A percentile compares a stretch with the other conserved stretches of the same genome.
These are phyloP conservation scores for Zygosaccharomyces sapae DNA, from an alignment of 1,139 yeast species.

Conservation along the genomic window DNA sequence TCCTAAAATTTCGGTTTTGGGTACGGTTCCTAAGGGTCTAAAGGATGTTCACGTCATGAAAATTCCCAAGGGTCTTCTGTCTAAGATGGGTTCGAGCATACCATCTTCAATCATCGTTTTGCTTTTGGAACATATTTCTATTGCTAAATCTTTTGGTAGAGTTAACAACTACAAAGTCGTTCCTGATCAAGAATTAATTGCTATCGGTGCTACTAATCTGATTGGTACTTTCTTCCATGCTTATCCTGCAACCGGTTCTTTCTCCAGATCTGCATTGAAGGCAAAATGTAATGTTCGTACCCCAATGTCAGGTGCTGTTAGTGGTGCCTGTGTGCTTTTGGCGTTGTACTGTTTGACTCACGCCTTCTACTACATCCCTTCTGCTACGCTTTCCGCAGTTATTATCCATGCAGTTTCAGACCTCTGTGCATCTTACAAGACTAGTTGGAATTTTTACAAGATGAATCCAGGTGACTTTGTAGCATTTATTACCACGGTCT, in stretches of 20 bases:
- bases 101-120: slow-evolving; percentile 83
- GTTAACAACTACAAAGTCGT: slow-evolving; percentile 83
- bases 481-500: slow-evolving; percentile 70
- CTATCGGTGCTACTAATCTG: slow-evolving; percentile 87
- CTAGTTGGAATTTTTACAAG: slow-evolving; percentile 71
- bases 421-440: slow-evolving; percentile 67
- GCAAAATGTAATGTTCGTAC: slow-evolving; percentile 95
- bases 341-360: slow-evolving; percentile 81
- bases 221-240: slow-evolving; percentile 90
- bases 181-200: slow-evolving; percentile 92
- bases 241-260: slow-evolving; percentile 95
- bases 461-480: slow-evolving; percentile 72
- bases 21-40: slow-evolving; percentile 78
- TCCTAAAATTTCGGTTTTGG: slow-evolving; percentile 53
- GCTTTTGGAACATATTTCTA: slow-evolving; percentile 87
- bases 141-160: slow-evolving; percentile 89
- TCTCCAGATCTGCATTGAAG: slow-evolving; percentile 89
- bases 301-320: slow-evolving; percentile 86
- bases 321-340: slow-evolving; percentile 82
- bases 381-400: slow-evolving; percentile 79
- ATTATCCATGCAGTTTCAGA: slow-evolving; percentile 93
- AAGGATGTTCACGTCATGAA: slow-evolving; percentile 69
- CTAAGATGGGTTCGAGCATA: slow-evolving; percentile 65
- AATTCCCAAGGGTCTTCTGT: slow-evolving; percentile 56
- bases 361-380: slow-evolving; percentile 86